A percentile compares a stretch with the other conserved stretches of the same genome.
phyloP scores from a whole-genome alignment of 495 filamentous ascomycete genomes.

The Margaritispora aquatica region DNA sequence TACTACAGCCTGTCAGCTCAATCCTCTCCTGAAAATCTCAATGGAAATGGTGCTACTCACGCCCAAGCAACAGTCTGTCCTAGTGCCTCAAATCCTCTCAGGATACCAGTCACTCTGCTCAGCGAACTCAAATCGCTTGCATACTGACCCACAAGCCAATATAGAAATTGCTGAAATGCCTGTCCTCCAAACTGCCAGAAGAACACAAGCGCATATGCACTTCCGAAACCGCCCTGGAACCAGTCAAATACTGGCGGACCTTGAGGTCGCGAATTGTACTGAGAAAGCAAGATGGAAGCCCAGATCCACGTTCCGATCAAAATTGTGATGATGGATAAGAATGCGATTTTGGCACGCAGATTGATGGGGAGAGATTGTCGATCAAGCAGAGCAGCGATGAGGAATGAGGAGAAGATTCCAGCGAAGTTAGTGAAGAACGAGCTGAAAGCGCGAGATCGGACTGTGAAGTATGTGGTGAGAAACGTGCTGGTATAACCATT shows the following conservation, averaged over 20 bases:
- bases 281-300: conserved; percentile 25
- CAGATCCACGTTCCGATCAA: conserved; percentile 30
- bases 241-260: conserved; percentile 26
- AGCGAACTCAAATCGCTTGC: conserved; percentile 25
- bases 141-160: conserved; percentile 30
- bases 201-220: conserved; percentile 26
- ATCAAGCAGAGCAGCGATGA: conserved; percentile 26
- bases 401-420: conserved; percentile 29
- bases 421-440: conserved; percentile 30
- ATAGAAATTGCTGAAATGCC: conserved; percentile 30
- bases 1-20: conserved; percentile 11
- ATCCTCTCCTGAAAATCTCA: neutral
- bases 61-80: conserved; percentile 32
- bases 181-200: conserved; percentile 32
- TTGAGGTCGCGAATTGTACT: conserved; percentile 21
- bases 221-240: conserved; percentile 27
- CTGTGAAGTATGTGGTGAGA: conserved; percentile 30
- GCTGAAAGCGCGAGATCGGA: conserved; percentile 28
- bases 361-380: conserved; percentile 24
- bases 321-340: conserved; percentile 21
- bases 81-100: conserved; percentile 27
- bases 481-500: conserved; percentile 30
- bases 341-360: conserved; percentile 24
- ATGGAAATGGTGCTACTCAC: conserved; percentile 16
- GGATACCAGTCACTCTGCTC: conserved; percentile 26